A percentile compares a stretch with the other conserved stretches of the same genome.
Evolutionary conservation across 768 basidiomycete species (phyloP).

Genomic region (Auricularia sp.): DNA sequence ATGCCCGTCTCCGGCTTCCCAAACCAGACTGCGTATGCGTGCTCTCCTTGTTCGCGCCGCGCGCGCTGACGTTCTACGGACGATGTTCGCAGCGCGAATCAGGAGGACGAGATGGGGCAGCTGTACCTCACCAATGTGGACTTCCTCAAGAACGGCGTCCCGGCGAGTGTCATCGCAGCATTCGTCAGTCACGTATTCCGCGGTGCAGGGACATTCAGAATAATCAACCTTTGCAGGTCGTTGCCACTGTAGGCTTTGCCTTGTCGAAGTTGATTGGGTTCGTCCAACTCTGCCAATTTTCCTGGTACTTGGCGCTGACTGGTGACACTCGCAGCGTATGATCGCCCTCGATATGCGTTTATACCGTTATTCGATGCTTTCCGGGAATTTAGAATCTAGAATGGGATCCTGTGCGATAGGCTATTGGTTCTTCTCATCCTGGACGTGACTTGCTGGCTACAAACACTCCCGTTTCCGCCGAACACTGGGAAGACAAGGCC

Average conservation of each 20-base stretch:
- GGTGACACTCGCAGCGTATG: too few relatives aligned
- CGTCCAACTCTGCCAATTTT: neutral
- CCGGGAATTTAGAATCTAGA: too few relatives aligned
- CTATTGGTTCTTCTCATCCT: too few relatives aligned
- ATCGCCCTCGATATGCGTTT: too few relatives aligned
- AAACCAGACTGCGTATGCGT: slow-evolving; percentile 83
- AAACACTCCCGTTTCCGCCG: too few relatives aligned
- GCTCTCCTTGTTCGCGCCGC: neutral
- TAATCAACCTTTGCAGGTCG: slow-evolving; percentile 39
- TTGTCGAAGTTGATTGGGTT: slow-evolving; percentile 67
- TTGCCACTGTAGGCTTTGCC: slow-evolving; percentile 74
- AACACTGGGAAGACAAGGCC: too few relatives aligned
- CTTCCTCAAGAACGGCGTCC: slow-evolving; percentile 89
- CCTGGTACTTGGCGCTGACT: too few relatives aligned
- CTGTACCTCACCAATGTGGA: slow-evolving; percentile 77
- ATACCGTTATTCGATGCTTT: too few relatives aligned
- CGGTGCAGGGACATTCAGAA: slow-evolving; percentile 5
- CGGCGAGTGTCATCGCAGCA: slow-evolving; percentile 84
- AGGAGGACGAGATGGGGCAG: slow-evolving; percentile 90
- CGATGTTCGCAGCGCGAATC: slow-evolving; percentile 53
- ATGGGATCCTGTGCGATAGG: too few relatives aligned
- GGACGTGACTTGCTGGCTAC: too few relatives aligned
- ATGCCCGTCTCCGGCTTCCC: slow-evolving; percentile 99
- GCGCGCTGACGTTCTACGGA: neutral
- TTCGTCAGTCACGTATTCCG: slow-evolving; percentile 38